Conservation (phyloP, 2,329 filamentous ascomycete species). For the Penicillium digitatum region DNA sequence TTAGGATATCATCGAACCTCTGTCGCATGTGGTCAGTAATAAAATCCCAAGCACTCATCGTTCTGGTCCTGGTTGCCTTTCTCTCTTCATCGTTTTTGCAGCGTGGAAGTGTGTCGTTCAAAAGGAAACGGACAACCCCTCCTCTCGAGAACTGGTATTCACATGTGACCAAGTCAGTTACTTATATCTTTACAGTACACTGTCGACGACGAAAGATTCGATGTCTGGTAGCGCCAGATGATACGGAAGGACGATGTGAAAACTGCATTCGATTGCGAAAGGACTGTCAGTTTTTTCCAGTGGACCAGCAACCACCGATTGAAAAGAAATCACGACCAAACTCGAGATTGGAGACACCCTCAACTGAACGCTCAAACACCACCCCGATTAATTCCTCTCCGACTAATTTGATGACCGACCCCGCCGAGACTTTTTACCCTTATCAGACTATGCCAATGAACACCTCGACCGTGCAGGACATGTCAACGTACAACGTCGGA, state of each 20-base stretch:
- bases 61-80: not conserved
- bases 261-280: slow-evolving; percentile 95
- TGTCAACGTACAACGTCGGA: slow-evolving; percentile 31
- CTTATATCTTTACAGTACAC: slow-evolving; percentile 60
- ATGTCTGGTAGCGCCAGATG: slow-evolving; percentile 72
- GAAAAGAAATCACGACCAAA: slow-evolving; percentile 46
- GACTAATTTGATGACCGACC: slow-evolving; percentile 30
- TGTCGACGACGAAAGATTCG: slow-evolving; percentile 91
- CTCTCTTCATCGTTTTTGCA: not conserved
- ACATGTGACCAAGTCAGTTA: slow-evolving; percentile 1
- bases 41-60: not conserved
- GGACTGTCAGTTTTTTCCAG: slow-evolving; percentile 86
- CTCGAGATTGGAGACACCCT: slow-evolving; percentile 44
- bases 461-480: slow-evolving; percentile 30
- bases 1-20: slow-evolving; percentile 93
- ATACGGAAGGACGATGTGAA: slow-evolving; percentile 71
- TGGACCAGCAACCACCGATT: slow-evolving; percentile 66
- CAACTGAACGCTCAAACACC: slow-evolving; percentile 46
- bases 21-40: slow-evolving; percentile 83
- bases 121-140: not conserved
- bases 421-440: slow-evolving; percentile 36
- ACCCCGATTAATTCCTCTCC: slow-evolving; percentile 46
- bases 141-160: not conserved
- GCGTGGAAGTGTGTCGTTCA: not conserved
- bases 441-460: slow-evolving; percentile 37